These are phyloP conservation scores for Alternaria arborescens DNA, from an alignment of 2,329 filamentous ascomycete species.

Conservation along the genomic window DNA sequence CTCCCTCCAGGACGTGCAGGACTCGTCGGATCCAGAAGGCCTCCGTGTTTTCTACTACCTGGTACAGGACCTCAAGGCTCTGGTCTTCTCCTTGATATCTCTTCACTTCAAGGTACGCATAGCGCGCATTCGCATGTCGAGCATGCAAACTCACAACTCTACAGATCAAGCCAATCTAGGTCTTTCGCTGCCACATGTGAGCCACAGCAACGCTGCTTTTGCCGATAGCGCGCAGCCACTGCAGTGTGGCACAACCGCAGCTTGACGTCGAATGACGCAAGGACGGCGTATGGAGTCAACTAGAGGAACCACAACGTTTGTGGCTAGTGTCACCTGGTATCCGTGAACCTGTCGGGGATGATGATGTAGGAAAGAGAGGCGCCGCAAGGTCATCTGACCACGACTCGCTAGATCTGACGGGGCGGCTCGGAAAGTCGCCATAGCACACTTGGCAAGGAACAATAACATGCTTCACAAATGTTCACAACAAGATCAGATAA, in stretches of 20 bases:
- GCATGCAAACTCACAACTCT: slow-evolving; percentile 13
- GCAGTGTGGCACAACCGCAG: slow-evolving; percentile 1
- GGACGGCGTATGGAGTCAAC: slow-evolving; percentile 4
- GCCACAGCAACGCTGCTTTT: neutral
- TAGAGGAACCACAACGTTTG: neutral
- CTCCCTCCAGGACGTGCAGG: slow-evolving; percentile 93
- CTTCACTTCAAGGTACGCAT: slow-evolving; percentile 86
- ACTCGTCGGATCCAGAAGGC: slow-evolving; percentile 94
- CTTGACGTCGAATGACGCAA: neutral
- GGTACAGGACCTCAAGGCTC: slow-evolving; percentile 93
- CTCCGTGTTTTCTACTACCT: slow-evolving; percentile 98
- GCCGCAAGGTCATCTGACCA: neutral
- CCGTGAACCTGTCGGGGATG: neutral
- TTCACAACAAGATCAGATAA: neutral
- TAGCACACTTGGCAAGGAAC: neutral
- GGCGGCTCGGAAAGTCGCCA: slow-evolving; percentile 1
- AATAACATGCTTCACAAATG: neutral
- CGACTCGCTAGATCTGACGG: neutral
- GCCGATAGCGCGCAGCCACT: neutral
- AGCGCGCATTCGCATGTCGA: neutral
- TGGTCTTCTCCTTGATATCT: slow-evolving; percentile 95
- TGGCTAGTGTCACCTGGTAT: neutral
- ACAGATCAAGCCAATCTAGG: slow-evolving; percentile 75
- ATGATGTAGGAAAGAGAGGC: neutral
- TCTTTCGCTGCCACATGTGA: neutral